Evolutionary conservation across 192 early-diverging fungal genomes (phyloP).

Genomic region (Coemansia sp.): DNA sequence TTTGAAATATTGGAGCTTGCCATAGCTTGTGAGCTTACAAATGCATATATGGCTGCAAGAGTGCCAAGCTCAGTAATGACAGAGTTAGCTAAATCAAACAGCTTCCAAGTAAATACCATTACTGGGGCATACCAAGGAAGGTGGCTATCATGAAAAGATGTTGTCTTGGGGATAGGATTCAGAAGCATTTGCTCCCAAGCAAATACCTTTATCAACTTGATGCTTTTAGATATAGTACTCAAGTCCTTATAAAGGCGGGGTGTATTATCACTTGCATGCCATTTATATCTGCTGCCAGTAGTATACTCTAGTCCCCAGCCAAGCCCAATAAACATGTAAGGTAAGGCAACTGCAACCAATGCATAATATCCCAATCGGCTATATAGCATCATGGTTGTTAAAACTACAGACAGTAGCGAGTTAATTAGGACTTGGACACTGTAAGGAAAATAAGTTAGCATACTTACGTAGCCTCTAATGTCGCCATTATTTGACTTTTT

Average conservation of each 20-base stretch:
- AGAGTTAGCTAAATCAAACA: neutral
- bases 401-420: neutral
- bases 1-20: conserved; percentile 14
- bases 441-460: neutral
- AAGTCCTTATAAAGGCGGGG: too few relatives aligned
- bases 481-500: neutral
- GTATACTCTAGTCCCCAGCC: neutral
- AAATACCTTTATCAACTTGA: conserved; percentile 40
- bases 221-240: conserved; percentile 14
- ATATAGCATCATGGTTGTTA: conserved; percentile 10
- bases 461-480: neutral
- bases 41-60: conserved; percentile 13
- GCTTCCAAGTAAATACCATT: conserved; percentile 16
- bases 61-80: conserved; percentile 6
- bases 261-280: too few relatives aligned
- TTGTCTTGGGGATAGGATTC: neutral
- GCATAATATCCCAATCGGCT: conserved; percentile 24
- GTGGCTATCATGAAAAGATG: neutral
- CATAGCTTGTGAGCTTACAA: neutral
- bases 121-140: conserved; percentile 41
- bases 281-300: too few relatives aligned
- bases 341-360: conserved; percentile 18
- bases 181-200: conserved; percentile 42
- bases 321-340: neutral
- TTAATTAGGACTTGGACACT: neutral